Evolutionary conservation across 768 basidiomycete species (phyloP), one percentile per base, ranked within the genome.

Genomic region (Xerocomus spinulosus): DNA sequence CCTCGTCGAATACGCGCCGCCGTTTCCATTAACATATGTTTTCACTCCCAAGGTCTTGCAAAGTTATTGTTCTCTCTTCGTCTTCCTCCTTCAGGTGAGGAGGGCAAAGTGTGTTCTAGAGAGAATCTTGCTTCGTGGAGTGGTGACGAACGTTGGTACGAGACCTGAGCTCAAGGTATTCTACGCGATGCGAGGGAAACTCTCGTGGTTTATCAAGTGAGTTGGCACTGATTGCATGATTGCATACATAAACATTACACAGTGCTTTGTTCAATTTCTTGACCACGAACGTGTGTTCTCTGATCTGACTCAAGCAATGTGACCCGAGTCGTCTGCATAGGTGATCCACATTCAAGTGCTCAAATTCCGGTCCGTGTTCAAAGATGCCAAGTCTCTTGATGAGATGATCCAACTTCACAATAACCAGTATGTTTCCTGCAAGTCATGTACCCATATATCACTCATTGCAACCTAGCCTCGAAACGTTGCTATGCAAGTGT

Each of bases 121-220:
- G 59, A 69, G 79, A 42, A 84, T 88, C 12, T 68, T 87, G 21
- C 78, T 89, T 3, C 71, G 83, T 17, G 76, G 77, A n/a, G 74
- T 71, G 15, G 58, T 64, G 12, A 69, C 52, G 55, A 45, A 64
- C 58, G 59, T 54, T 15, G 61, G 69, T 26, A 40, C 68, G 41
- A 70, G 64, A 29, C 69, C 67, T 18, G 80, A 82, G 44, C 48
- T 85, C 57, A 90, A 87, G 67, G 73, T 74, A 13, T 82, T 91
- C 55, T 88, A 87, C 61, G 85, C 84, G 0, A 78, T 89, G 74
- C 70, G 88, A 52, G 80, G 82, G 54, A 81, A 83, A 46, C 56
- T 92, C 49, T 84, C 85, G 48, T 92, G 90, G 90, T 87, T 91
- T 55, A 76, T 87, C 62, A 89, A 87, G 89, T 90, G 59, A 56